Evolutionary conservation across 257 asterid species (phyloP).

Genomic region (Nicotiana obtusifolia): DNA sequence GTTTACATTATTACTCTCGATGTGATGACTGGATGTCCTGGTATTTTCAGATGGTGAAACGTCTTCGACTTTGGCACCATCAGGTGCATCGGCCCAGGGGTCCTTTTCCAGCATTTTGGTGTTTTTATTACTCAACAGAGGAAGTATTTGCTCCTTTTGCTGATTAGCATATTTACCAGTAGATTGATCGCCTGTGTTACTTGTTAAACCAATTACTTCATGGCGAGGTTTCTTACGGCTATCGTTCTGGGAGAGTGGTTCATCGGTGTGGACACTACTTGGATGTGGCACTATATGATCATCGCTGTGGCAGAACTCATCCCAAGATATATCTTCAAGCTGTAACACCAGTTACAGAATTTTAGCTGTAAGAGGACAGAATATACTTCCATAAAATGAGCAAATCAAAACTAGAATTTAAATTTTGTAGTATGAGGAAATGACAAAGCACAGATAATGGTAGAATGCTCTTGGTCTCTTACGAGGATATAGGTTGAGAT

Average conservation of each 20-base stretch:
- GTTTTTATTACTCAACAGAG: conserved; percentile 35
- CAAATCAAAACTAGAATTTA: not conserved
- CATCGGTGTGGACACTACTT: conserved; percentile 20
- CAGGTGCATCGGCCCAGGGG: conserved; percentile 31
- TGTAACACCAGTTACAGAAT: conserved; percentile 51
- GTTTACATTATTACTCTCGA: conserved; percentile 27
- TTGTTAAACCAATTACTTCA: conserved; percentile 27
- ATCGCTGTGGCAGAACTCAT: conserved; percentile 51
- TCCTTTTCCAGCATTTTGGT: conserved; percentile 44
- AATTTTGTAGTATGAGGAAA: not conserved
- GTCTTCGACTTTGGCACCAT: conserved; percentile 35
- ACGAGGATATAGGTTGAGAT: not conserved
- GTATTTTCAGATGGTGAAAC: conserved; percentile 44
- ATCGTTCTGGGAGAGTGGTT: conserved; percentile 32
- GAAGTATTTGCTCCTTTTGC: conserved; percentile 22
- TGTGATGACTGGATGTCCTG: conserved; percentile 30
- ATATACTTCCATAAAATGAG: conserved; percentile 33
- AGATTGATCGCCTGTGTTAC: conserved; percentile 25
- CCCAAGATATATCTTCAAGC: conserved; percentile 78
- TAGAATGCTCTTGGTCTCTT: not conserved
- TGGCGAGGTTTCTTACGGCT: conserved; percentile 36
- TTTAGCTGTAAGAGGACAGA: conserved; percentile 48
- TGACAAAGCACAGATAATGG: not conserved
- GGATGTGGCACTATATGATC: conserved; percentile 81
- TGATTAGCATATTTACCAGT: conserved; percentile 23